Percentiles rank a stretch among this genome's conserved stretches.
Evolutionary conservation across 2,329 filamentous ascomycete genomes (phyloP).

Genomic region (Talaromyces sp.): DNA sequence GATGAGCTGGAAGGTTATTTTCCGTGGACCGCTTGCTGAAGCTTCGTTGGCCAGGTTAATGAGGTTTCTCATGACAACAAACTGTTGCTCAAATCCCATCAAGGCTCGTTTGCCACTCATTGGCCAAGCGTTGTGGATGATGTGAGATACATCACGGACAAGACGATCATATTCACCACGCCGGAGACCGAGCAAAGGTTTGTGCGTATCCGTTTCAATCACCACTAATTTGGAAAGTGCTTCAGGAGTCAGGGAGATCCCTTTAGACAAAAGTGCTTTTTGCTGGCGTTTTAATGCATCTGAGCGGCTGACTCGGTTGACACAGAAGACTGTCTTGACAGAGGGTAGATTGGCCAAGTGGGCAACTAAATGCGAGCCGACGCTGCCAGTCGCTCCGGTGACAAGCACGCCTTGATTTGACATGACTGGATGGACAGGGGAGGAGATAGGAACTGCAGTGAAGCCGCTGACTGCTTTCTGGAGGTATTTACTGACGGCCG

Average conservation of each 20-base stretch:
- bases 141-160: constrained; percentile 35
- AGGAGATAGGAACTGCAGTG: neutral
- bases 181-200: neutral
- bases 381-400: constrained; percentile 46
- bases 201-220: neutral
- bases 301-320: neutral
- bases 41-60: neutral
- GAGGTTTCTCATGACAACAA: constrained; percentile 42
- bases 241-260: neutral
- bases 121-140: constrained; percentile 39
- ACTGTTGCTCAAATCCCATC: constrained; percentile 27
- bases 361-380: neutral
- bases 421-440: neutral
- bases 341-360: neutral
- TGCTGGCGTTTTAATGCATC: neutral
- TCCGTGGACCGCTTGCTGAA: constrained; percentile 23
- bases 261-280: neutral
- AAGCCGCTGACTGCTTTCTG: constrained; percentile 27
- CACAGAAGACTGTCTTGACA: neutral
- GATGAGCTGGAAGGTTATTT: constrained; percentile 41
- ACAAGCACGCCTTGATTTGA: constrained; percentile 35
- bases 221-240: neutral
- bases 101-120: constrained; percentile 26
- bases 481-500: constrained; percentile 26
- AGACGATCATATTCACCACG: neutral